phyloP scores from a whole-genome alignment of 73 alveolate genomes.

The Loxodes magnus region DNA sequence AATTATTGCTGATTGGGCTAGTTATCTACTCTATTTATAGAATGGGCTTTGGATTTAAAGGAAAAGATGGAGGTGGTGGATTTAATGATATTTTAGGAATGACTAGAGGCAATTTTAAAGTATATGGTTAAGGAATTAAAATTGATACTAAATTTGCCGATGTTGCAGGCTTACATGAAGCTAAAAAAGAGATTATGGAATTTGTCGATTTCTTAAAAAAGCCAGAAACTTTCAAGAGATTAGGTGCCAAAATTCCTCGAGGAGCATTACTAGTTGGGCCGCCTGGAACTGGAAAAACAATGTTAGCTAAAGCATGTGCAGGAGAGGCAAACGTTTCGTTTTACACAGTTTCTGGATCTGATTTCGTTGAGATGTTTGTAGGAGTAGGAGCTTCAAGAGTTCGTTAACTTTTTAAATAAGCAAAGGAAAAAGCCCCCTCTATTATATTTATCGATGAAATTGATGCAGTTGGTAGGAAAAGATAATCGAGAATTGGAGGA shows the following conservation, averaged over 20 bases:
- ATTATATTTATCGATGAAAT: slow-evolving; percentile 91
- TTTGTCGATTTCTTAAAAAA: slow-evolving; percentile 74
- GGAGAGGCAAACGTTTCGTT: slow-evolving; percentile 63
- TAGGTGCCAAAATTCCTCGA: slow-evolving; percentile 83
- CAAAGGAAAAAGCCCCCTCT: slow-evolving; percentile 79
- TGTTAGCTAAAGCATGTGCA: slow-evolving; percentile 93
- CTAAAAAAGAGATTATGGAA: slow-evolving; percentile 70
- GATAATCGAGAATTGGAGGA: slow-evolving; percentile 55
- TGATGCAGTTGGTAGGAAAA: slow-evolving; percentile 69
- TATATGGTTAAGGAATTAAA: slow-evolving; percentile 48
- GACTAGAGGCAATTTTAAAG: slow-evolving; percentile 40
- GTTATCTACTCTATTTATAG: too few species aligned
- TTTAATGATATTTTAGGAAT: slow-evolving; percentile 29
- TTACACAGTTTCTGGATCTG: slow-evolving; percentile 96
- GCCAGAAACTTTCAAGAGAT: slow-evolving; percentile 58
- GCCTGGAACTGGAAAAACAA: slow-evolving; percentile 97
- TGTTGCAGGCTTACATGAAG: slow-evolving; percentile 96
- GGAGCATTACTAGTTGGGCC: slow-evolving; percentile 90
- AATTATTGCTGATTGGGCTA: too few species aligned
- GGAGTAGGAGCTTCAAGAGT: slow-evolving; percentile 91
- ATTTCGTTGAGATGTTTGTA: slow-evolving; percentile 86
- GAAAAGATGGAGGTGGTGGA: slow-evolving; percentile 29
- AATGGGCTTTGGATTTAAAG: too few species aligned
- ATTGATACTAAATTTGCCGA: slow-evolving; percentile 39
- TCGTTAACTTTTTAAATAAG: slow-evolving; percentile 75